Base-by-base conservation (phyloP, 176 grass and related monocot genomes). In the Otatea glauca region DNA sequence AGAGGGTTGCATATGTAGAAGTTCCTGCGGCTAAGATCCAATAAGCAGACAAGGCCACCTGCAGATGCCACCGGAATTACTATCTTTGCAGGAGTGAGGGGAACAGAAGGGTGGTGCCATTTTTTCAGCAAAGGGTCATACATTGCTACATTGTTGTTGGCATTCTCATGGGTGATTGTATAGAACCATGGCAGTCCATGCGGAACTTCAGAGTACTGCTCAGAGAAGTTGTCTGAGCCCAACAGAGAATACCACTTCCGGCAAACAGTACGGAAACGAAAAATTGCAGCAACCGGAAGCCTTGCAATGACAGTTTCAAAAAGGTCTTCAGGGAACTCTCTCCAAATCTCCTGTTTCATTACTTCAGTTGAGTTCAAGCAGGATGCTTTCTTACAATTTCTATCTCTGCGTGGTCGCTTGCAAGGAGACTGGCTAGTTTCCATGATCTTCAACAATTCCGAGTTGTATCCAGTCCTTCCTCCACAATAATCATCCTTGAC, bases 1-100 rank as follows among this genome's bases (percentile, higher is more conserved):
- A 99, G 93, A 76, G 97, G 97, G 42, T 99, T 99, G 86, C 88
- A 94, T 41, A 90, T 85, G 82, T 96, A 99, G 66, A 96, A 96
- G 77, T 92, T 88, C 59, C 41, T 94, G 86, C 94, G 88, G 64
- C 86, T 86, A 68, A 99, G 83, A 87, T 99, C 92, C 85, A 96
- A 75, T 70, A 99, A 94, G 78, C 97, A 99, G 50, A 99, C 84
- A 77, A 99, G 93, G 62, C 97, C 97, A 79, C 97, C 97, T 60
- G 89, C 89, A 64, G 97, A 96, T 74, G 97, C 93, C 82, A 96
- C 97, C 34, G 97, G 97, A 75, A 96, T 90, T 79, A 92, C 88
- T 72, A 96, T 88, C 2, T 92, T 94, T 42, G 88, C 63, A 79
- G 89, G 94, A 77, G 88, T 86, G 8, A 96, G 72, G 18, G 93